Evolutionary conservation across 257 asterid species (phyloP), one percentile per base, ranked within the genome.

Genomic region (Gynochthodes officinalis): DNA sequence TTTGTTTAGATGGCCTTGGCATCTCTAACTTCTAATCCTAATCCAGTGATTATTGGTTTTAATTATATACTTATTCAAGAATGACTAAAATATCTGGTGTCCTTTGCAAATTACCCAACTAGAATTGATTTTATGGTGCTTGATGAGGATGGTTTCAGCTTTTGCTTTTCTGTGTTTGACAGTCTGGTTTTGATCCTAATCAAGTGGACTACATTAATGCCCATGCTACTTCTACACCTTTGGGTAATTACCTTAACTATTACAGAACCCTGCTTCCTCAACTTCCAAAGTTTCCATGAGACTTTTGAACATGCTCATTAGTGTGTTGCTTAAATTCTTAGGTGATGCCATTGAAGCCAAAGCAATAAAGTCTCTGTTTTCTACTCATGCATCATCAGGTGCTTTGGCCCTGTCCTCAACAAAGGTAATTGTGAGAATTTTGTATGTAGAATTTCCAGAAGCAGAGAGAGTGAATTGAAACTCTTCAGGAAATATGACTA

Each of bases 141-240:
- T 39, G 46, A 19, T 39, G 42, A 37, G 25, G 27, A 52, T 21
- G 32, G 30, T 28, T 52, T 42, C 7, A 44, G 40, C 60, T 54
- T 57, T 57, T 23, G 23, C 50, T 66, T 79, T 67, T 35, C 59
- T 76, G 52, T 81, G 73, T 40, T 61, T 79, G 83, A 85, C 94
- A 93, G 97, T 91, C 98, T 49, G 96, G 97, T 37, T 82, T 94
- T 75, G 75, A 73, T 66, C 89, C 95, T 74, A 73, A 78, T 62
- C 96, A 94, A 81, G 98, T 94, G 85, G 97, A 88, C 75, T 94
- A 94, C 83, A 76, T 94, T 69, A 94, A 94, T 80, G 97, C 98
- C 59, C 99, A 94, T 70, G 98, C 99, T 67, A 94, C 99, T 58
- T 94, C 99, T 67, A 94, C 99, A 49, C 95, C 98, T 74, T 76